phyloP scores from a whole-genome alignment of 208 protist species.

The Trypanosomatidae sp. region DNA sequence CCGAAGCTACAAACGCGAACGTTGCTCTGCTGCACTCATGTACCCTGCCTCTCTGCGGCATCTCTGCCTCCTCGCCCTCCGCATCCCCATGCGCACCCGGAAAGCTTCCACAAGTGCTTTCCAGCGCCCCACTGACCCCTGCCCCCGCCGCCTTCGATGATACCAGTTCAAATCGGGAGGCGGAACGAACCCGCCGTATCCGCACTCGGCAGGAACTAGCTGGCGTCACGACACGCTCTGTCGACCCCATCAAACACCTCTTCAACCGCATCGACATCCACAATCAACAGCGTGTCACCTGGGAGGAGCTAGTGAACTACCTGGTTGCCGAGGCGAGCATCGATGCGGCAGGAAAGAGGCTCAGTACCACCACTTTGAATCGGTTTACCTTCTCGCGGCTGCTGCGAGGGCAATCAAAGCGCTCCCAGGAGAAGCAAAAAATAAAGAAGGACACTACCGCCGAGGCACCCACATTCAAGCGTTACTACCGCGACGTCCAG shows the following conservation, averaged over 20 bases:
- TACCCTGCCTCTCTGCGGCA: neutral
- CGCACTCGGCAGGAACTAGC: slow-evolving; percentile 24
- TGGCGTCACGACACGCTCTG: slow-evolving; percentile 6
- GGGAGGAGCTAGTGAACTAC: slow-evolving; percentile 59
- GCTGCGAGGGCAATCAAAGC: slow-evolving; percentile 10
- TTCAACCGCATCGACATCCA: slow-evolving; percentile 52
- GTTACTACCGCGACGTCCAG: slow-evolving; percentile 8
- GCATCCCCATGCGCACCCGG: neutral
- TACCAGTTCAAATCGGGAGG: slow-evolving; percentile 17
- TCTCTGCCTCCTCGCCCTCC: neutral
- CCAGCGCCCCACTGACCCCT: neutral
- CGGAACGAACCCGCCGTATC: slow-evolving; percentile 17
- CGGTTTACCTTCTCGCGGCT: slow-evolving; percentile 49
- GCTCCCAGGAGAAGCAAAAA: neutral
- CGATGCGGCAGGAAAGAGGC: slow-evolving; percentile 5
- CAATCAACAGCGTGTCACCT: slow-evolving; percentile 52
- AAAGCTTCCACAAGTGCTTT: neutral
- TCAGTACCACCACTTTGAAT: slow-evolving; percentile 28
- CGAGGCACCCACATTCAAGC: slow-evolving; percentile 8
- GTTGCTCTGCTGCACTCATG: neutral
- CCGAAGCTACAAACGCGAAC: neutral
- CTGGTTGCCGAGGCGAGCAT: slow-evolving; percentile 41
- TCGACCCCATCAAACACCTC: slow-evolving; percentile 39
- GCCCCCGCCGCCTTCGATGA: neutral
- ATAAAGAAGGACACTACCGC: neutral